phyloP scores from a whole-genome alignment of 2,329 filamentous ascomycete genomes.

The Passalora sequoiae region DNA sequence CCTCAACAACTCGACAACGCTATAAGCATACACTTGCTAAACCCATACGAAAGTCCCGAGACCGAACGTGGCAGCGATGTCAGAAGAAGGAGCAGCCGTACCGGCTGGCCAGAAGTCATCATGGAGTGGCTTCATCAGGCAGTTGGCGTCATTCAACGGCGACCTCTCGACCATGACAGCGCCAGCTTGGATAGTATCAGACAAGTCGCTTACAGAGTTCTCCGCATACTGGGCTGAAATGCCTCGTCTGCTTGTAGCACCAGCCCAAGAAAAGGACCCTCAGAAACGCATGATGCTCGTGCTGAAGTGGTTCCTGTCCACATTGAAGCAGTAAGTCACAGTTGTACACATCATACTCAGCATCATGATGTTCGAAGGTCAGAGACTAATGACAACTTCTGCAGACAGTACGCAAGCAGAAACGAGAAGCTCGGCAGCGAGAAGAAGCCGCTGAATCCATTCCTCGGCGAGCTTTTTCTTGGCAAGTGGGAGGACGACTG shows the following conservation, averaged over 20 bases:
- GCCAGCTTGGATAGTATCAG: constrained; percentile 52
- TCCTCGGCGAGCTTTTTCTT: constrained; percentile 89
- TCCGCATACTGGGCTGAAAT: constrained; percentile 56
- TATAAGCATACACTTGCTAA: no score
- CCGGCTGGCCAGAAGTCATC: neutral
- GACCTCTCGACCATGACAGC: constrained; percentile 54
- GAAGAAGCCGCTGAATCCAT: constrained; percentile 97
- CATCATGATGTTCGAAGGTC: constrained; percentile 44
- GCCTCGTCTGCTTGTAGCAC: constrained; percentile 67
- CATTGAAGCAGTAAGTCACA: constrained; percentile 70
- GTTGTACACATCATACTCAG: constrained; percentile 44
- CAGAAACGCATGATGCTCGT: constrained; percentile 79
- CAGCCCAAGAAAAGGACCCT: constrained; percentile 71
- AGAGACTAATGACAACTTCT: no score
- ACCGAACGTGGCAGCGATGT: no score
- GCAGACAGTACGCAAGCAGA: constrained; percentile 59
- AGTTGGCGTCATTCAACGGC: constrained; percentile 52
- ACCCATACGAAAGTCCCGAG: no score
- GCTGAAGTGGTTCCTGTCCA: constrained; percentile 94
- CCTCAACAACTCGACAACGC: no score
- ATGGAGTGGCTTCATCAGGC: constrained; percentile 31
- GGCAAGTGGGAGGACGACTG: constrained; percentile 81
- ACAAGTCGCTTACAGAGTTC: constrained; percentile 53
- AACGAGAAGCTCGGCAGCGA: constrained; percentile 83
- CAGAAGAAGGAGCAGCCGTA: constrained; percentile 35